phyloP scores from a whole-genome alignment of 345 rosid species.

The Gossypium ekmanianum region DNA sequence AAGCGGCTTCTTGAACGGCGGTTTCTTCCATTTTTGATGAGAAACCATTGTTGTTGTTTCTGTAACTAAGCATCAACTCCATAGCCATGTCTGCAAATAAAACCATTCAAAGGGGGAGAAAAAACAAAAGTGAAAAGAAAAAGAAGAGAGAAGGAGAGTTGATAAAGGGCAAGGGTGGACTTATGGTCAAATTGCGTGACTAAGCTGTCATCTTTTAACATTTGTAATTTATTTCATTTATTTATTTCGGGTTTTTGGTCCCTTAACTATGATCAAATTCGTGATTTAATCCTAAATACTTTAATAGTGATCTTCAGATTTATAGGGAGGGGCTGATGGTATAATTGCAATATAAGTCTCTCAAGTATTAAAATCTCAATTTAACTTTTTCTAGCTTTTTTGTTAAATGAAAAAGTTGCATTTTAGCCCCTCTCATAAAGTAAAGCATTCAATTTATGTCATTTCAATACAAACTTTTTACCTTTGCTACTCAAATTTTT shows the following conservation, averaged over 20 bases:
- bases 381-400: too few species aligned
- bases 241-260: not conserved
- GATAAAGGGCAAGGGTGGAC: conserved; percentile 33
- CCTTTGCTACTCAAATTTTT: too few species aligned
- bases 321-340: too few species aligned
- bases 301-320: too few species aligned
- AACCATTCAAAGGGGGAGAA: conserved; percentile 11
- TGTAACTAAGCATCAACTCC: conserved; percentile 43
- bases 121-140: conserved; percentile 8
- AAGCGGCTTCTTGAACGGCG: conserved; percentile 78
- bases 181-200: conserved; percentile 40
- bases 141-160: conserved; percentile 16
- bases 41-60: conserved; percentile 28
- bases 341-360: too few species aligned
- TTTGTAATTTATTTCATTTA: not conserved
- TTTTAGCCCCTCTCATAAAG: too few species aligned
- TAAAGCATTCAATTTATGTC: too few species aligned
- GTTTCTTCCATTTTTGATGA: conserved; percentile 43
- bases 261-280: too few species aligned
- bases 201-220: conserved; percentile 24
- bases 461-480: too few species aligned
- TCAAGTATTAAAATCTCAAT: too few species aligned
- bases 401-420: too few species aligned
- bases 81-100: conserved; percentile 46
- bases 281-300: too few species aligned